Evolutionary conservation across 2,329 filamentous ascomycete genomes (phyloP).

Genomic region (Pseudocercospora eumusae): DNA sequence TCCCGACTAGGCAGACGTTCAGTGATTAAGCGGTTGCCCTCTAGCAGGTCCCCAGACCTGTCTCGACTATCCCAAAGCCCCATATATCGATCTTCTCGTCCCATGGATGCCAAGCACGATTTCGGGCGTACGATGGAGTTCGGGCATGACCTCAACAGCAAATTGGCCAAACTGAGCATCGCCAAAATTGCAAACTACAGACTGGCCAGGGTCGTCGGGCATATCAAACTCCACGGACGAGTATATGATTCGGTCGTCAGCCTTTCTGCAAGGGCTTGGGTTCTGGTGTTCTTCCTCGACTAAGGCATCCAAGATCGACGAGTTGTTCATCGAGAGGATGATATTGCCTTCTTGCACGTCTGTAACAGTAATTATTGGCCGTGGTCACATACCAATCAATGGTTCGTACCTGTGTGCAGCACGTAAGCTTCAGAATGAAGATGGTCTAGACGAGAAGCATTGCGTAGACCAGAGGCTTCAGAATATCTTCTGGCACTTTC

Average conservation of each 20-base stretch:
- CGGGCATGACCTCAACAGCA: conserved; percentile 39
- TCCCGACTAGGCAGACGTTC: conserved; percentile 18
- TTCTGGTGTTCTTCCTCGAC: conserved; percentile 41
- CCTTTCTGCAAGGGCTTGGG: conserved; percentile 39
- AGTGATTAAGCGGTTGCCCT: conserved; percentile 40
- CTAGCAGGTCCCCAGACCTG: conserved; percentile 45
- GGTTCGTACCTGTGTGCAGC: no score
- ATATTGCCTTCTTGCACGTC: conserved; percentile 45
- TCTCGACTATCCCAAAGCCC: conserved; percentile 38
- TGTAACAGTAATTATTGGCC: conserved; percentile 18
- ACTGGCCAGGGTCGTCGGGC: conserved; percentile 36
- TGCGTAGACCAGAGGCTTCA: no score
- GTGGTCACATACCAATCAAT: no score
- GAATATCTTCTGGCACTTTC: no score
- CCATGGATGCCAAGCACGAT: conserved; percentile 43
- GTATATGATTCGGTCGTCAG: conserved; percentile 36
- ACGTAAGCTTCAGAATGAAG: no score
- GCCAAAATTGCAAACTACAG: conserved; percentile 43
- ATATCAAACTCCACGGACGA: conserved; percentile 38
- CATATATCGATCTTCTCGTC: conserved; percentile 44
- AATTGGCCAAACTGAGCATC: conserved; percentile 43
- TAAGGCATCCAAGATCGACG: conserved; percentile 33
- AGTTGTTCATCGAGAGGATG: conserved; percentile 40
- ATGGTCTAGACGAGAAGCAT: no score
- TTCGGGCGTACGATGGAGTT: conserved; percentile 44